Evolutionary conservation across 768 basidiomycete genomes (phyloP).

Genomic region (Hygrophorus russula): DNA sequence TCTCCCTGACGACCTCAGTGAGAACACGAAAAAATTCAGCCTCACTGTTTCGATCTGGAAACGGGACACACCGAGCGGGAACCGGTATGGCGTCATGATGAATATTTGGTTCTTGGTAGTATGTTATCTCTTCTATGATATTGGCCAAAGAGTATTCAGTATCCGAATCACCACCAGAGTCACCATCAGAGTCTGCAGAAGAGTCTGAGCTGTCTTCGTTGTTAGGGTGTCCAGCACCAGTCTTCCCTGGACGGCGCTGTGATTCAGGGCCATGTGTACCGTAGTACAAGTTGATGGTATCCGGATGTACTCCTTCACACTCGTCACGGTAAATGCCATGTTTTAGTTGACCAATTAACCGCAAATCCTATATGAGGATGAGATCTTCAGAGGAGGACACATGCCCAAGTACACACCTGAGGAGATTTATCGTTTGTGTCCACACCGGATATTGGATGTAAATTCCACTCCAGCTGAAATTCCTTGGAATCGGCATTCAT

Average conservation of each 20-base stretch:
- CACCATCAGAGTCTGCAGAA: too few relatives aligned
- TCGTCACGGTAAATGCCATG: conserved; percentile 4
- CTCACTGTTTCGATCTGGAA: neutral
- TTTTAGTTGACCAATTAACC: conserved; percentile 1
- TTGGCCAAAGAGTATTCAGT: neutral
- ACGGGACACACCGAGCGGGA: neutral
- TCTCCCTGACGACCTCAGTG: neutral
- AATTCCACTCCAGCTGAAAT: conserved; percentile 21
- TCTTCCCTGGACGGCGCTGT: too few relatives aligned
- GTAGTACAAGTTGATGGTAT: neutral
- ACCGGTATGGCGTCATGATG: conserved; percentile 1
- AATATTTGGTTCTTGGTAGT: neutral
- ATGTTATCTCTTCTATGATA: neutral
- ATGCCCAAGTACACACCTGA: neutral
- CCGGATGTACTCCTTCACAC: neutral
- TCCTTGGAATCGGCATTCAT: conserved; percentile 17
- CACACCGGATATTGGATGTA: conserved; percentile 15
- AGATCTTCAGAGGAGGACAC: neutral
- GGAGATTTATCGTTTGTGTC: conserved; percentile 8
- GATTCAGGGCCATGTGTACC: too few relatives aligned
- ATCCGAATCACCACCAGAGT: neutral
- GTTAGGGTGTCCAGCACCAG: too few relatives aligned
- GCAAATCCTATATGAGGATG: conserved; percentile 6
- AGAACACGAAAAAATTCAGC: neutral
- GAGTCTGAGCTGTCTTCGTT: too few relatives aligned